Base-by-base conservation (phyloP, 306 rosid genomes). In the Mucuna pruriens region DNA sequence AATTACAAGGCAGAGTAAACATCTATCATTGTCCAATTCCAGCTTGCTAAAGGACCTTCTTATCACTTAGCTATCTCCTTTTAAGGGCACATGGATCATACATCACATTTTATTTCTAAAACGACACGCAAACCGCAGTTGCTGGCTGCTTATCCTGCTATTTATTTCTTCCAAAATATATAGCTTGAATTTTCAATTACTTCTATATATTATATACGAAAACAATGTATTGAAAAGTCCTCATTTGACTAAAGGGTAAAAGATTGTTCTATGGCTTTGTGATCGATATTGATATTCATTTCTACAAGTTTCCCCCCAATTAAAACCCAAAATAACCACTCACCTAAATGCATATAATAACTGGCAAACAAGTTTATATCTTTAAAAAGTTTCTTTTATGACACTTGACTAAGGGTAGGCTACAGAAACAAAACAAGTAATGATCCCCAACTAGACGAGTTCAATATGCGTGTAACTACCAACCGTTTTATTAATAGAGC, bases 1-100 rank as follows among this genome's bases (percentile, higher is more conserved):
- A 75, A 9, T 44, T 17, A 1, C 2, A 13, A 0, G n/a, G n/a
- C n/a, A n/a, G n/a, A 16, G 16, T 40, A 38, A 40, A 75, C 25
- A 40, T 61, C 60, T 45, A 44, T 61, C 80, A 25, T 5, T 60
- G 58, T 75, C 80, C 58, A 42, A 42, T 16, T 40, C 79, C 54
- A 57, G 55, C 52, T 72, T 20, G 39, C n/a, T 55, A 2, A 40
- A 58, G 22, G 38, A 38, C 17, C 17, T 42, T 26, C n/a, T 9
- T 45, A 57, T 76, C 67, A 26, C 17, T 62, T 31, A 2, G 16
- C 16, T 31, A 2, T 6, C 16, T 11, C 9, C 15, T 52, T 52
- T 58, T 5, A 54, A 60, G 80, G 11, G 34, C 82, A 78, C 76
- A 54, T 40, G 76, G 38, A 3, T 76, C 33, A 45, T 1, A 40